Evolutionary conservation across 2,329 filamentous ascomycete species (phyloP), one percentile per base, ranked within the genome.

Genomic region (Volutella citrinella): DNA sequence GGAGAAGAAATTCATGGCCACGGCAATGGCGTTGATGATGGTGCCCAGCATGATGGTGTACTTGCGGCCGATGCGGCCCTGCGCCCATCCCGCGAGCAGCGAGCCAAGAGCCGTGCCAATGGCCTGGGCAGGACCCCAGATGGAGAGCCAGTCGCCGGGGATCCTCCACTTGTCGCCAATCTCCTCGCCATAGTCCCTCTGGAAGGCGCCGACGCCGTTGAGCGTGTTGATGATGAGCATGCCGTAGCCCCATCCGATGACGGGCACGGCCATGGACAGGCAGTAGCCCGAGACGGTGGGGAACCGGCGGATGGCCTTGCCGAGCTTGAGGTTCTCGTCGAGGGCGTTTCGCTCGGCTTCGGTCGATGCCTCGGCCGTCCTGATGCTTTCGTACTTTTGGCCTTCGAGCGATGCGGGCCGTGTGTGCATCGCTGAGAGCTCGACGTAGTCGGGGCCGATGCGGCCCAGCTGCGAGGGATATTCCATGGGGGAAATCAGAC

Each of bases 241-340:
- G 12, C 52, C 51, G 26, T 58, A 57, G 2, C 55, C 55, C 55
- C 54, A 58, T n/a, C 55, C 55, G 12, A 57, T 34, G 4, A 59
- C 39, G 6, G 52, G 45, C 4, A 57, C 37, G 3, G 51, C 45
- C 27, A 59, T 45, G 10, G 38, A 47, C 3, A 59, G 30, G 9
- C 50, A 55, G 19, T 53, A 58, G 0, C 27, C 43, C 5, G 46
- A 44, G 3, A 59, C 30, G 11, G 52, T 57, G 12, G 56, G 56
- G 16, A 57, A 56, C 1, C 23, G 32, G 12, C 43, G 47, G 0
- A 58, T 40, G 10, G 53, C 54, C 22, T 56, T 34, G 1, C 55
- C 41, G 0, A 59, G 35, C 1, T 51, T 45, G 10, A 59, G 32
- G 1, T 52, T 45, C 1, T 43, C 32, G 3, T 53, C 47, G 1